A percentile compares a stretch with the other conserved stretches of the same genome.
Conservation (phyloP, 1,284 basidiomycete species). For the Phylloporus gajari region DNA sequence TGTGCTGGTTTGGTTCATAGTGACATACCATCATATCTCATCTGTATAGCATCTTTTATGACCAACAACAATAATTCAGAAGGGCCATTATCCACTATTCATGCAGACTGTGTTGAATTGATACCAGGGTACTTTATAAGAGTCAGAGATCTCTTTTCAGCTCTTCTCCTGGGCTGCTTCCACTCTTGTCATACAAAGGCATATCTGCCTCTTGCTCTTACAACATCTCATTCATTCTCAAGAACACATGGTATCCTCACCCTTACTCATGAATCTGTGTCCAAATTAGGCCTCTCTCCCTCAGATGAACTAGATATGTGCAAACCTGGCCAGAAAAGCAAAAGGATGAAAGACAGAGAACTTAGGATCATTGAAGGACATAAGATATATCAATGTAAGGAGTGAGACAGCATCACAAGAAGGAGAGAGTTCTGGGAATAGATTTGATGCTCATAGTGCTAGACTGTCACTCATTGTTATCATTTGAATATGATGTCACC, state of each 20-base stretch:
- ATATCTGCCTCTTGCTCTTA: conserved; percentile 47
- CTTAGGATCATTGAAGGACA: conserved; percentile 83
- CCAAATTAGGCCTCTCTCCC: conserved; percentile 56
- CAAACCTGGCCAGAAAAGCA: conserved; percentile 72
- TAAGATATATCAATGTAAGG: conserved; percentile 56
- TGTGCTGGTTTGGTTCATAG: conserved; percentile 25
- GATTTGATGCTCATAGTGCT: conserved; percentile 14
- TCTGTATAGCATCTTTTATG: conserved; percentile 79
- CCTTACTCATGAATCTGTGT: conserved; percentile 72
- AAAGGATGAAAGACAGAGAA: conserved; percentile 84
- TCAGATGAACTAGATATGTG: conserved; percentile 78
- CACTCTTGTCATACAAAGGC: conserved; percentile 34
- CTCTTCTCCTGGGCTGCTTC: conserved; percentile 89
- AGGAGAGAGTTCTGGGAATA: conserved; percentile 55
- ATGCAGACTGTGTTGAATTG: conserved; percentile 80
- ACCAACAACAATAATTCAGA: conserved; percentile 26
- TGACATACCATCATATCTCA: conserved; percentile 64
- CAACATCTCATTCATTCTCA: conserved; percentile 78
- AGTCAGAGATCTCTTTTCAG: conserved; percentile 97
- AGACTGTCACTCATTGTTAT: too few species aligned
- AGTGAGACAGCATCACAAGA: conserved; percentile 41
- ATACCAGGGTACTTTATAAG: conserved; percentile 95
- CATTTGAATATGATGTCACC: too few species aligned
- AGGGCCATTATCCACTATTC: conserved; percentile 56
- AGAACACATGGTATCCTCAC: conserved; percentile 88